phyloP scores from a whole-genome alignment of 2,329 filamentous ascomycete genomes.

The Cladophialophora psammophila region DNA sequence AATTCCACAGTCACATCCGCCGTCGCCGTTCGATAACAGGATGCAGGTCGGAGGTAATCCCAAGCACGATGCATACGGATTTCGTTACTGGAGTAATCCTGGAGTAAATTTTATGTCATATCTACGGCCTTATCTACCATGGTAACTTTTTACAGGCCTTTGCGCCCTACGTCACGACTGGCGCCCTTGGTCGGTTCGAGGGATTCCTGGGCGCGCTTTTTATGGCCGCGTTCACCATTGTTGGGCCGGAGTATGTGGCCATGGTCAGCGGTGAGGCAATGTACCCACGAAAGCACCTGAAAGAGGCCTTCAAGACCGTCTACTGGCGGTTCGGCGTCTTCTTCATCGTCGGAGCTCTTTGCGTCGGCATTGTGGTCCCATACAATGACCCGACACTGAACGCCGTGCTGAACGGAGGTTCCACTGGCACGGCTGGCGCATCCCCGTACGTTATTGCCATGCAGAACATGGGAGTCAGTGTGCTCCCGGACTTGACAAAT shows the following conservation, averaged over 20 bases:
- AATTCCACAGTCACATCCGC: neutral
- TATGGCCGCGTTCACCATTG: slow-evolving; percentile 70
- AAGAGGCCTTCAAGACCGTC: slow-evolving; percentile 76
- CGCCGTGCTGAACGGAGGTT: slow-evolving; percentile 52
- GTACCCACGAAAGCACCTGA: slow-evolving; percentile 72
- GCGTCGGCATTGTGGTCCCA: slow-evolving; percentile 72
- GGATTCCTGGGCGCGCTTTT: slow-evolving; percentile 72
- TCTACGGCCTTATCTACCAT: neutral
- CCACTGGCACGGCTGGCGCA: slow-evolving; percentile 58
- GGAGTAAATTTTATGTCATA: slow-evolving; percentile 6
- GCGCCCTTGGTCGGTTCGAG: slow-evolving; percentile 64
- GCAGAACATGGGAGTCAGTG: slow-evolving; percentile 60
- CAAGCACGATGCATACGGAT: slow-evolving; percentile 71
- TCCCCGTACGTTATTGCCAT: slow-evolving; percentile 71
- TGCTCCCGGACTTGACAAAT: slow-evolving; percentile 66
- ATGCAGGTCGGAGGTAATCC: slow-evolving; percentile 71
- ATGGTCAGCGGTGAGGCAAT: slow-evolving; percentile 71
- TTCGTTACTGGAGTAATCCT: slow-evolving; percentile 70
- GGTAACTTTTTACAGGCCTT: slow-evolving; percentile 56
- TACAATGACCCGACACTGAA: slow-evolving; percentile 68
- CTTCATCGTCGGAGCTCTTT: slow-evolving; percentile 75
- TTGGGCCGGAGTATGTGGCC: slow-evolving; percentile 69
- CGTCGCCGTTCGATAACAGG: neutral
- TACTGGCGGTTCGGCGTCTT: slow-evolving; percentile 79
- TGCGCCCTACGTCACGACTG: slow-evolving; percentile 66